Evolutionary conservation across 129 eudicot genomes (phyloP), one percentile per base, ranked within the genome.

Genomic region (Chrysanthemum lavandulifolium): DNA sequence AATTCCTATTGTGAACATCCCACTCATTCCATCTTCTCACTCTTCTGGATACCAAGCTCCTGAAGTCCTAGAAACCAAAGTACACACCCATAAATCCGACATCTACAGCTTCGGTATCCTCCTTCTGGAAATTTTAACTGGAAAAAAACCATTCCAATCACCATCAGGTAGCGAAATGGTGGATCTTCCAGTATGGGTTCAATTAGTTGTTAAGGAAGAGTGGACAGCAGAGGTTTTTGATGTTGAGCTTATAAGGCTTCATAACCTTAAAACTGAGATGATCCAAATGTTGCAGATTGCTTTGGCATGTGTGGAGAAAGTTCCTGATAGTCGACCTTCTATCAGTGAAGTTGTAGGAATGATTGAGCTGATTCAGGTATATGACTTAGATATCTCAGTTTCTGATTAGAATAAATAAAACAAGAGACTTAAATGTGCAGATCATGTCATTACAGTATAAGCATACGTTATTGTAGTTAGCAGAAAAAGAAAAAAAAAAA

Each of bases 51-150:
- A 90, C 76, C 78, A 80, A 48, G 94, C 97, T 3, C 97, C 97
- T 0, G 96, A 90, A 82, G 81, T 90, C 33, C 19, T 75, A 0
- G 91, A 87, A 66, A 70, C 83, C 58, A 77, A 82, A 51, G 84
- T 83, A 11, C 86, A 87, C 84, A 73, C 87, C 64, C 97, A 87
- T 52, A 87, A 85, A 60, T 85, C 97, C 15, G 94, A 90, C 61
- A 86, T 90, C 12, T 90, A 90, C 84, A 87, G 97, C 84, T 90
- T 87, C 14, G 94, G 97, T 1, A 79, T 90, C 67, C 69, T 90
- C 66, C 76, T 90, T 16, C 96, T 90, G 1, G 97, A 90, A 71
- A 77, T 87, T 79, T 74, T 90, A 12, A 87, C 94, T 0, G 87
- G 97, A 49, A 87, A 85, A 68, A 93, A 83, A 59, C 94, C 93